phyloP scores from a whole-genome alignment of 1,284 basidiomycete genomes.

The Papiliotrema terrestris region DNA sequence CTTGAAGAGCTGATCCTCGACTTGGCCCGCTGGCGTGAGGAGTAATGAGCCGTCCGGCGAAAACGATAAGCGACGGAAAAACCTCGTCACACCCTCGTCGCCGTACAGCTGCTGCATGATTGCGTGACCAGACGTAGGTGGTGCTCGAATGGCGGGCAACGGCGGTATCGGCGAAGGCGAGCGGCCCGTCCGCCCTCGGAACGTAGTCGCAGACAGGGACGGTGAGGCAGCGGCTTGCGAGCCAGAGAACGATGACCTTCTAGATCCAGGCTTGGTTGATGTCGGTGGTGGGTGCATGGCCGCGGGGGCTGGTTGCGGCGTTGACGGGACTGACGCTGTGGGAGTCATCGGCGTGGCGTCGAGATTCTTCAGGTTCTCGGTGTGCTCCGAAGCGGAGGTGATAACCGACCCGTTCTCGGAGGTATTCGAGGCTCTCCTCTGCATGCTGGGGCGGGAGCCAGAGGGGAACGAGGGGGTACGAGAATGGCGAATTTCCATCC shows the following conservation, averaged over 20 bases:
- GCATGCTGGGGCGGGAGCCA: constrained; percentile 55
- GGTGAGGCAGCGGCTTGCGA: constrained; percentile 49
- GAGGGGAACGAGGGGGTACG: constrained; percentile 48
- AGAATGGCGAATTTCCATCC: constrained; percentile 48
- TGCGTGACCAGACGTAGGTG: constrained; percentile 39
- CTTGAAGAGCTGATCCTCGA: constrained; percentile 75
- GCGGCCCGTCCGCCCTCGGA: constrained; percentile 58
- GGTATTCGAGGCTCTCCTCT: constrained; percentile 65
- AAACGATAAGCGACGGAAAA: constrained; percentile 90
- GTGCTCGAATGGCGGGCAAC: constrained; percentile 72
- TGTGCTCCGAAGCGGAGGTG: constrained; percentile 57
- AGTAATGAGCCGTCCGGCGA: constrained; percentile 91
- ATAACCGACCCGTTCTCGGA: constrained; percentile 68
- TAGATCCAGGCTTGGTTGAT: constrained; percentile 55
- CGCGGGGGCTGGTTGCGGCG: constrained; percentile 29
- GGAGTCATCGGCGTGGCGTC: constrained; percentile 25
- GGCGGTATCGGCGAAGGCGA: constrained; percentile 89
- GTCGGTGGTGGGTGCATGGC: constrained; percentile 47
- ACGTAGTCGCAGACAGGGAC: constrained; percentile 33
- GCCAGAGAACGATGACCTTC: constrained; percentile 79
- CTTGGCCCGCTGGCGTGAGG: constrained; percentile 92
- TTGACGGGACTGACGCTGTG: constrained; percentile 39
- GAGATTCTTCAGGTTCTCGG: constrained; percentile 54
- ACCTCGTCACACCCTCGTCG: constrained; percentile 92
- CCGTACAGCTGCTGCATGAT: constrained; percentile 72